phyloP scores from a whole-genome alignment of 306 rosid genomes.

The Oxytropis ochrocephala region DNA sequence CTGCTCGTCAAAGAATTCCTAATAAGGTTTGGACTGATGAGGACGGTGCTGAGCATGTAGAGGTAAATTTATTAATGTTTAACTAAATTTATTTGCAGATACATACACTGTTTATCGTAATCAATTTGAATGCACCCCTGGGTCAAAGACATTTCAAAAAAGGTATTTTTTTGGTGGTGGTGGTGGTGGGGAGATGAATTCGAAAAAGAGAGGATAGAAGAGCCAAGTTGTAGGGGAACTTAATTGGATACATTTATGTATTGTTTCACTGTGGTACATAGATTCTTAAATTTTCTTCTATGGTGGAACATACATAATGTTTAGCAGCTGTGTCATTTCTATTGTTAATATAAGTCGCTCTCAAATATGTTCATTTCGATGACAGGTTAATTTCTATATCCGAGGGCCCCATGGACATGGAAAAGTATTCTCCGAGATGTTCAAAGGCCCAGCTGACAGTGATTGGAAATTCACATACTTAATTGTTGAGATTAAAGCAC shows the following conservation, averaged over 20 bases:
- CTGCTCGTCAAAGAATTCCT: conserved; percentile 97
- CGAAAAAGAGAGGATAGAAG: neutral
- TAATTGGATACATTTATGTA: neutral
- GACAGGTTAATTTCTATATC: conserved; percentile 78
- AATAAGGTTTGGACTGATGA: conserved; percentile 85
- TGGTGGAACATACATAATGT: conserved; percentile 13
- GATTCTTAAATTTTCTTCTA: neutral
- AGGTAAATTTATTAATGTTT: conserved; percentile 41
- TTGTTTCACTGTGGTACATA: neutral
- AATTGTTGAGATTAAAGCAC: conserved; percentile 76
- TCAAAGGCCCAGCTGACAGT: conserved; percentile 60
- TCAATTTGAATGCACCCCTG: neutral
- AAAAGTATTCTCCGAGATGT: conserved; percentile 81
- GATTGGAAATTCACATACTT: conserved; percentile 83
- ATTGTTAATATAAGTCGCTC: neutral
- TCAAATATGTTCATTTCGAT: conserved; percentile 6
- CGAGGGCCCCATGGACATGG: conserved; percentile 95
- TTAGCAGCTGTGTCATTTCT: neutral
- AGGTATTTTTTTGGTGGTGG: no score
- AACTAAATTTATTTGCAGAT: conserved; percentile 1
- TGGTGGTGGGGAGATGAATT: neutral
- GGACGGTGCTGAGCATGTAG: conserved; percentile 83
- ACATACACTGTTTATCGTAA: neutral
- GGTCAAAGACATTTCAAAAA: neutral
- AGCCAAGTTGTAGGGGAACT: neutral